A percentile compares a stretch with the other conserved stretches of the same genome.
phyloP scores from a whole-genome alignment of 1,139 yeast genomes.

The Ogataea hybrid region DNA sequence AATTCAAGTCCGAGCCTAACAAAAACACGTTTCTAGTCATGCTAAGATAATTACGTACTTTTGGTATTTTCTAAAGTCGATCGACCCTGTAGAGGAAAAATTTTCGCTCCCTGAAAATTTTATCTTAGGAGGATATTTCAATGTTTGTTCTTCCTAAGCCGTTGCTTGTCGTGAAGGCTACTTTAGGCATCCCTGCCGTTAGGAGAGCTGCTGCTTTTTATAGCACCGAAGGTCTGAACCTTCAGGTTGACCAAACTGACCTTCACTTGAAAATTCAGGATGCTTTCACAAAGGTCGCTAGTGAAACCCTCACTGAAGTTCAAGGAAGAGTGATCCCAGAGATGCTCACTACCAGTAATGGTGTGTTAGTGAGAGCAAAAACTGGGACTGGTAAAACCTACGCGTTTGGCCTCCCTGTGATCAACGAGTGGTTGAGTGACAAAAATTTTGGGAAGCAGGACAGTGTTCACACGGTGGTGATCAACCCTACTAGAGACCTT shows the following conservation, averaged over 20 bases:
- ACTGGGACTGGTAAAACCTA: conserved; percentile 96
- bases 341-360: conserved; percentile 48
- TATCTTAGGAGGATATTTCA: neutral
- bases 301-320: conserved; percentile 62
- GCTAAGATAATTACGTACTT: neutral
- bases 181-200: neutral
- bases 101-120: conserved; percentile 3
- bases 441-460: conserved; percentile 32
- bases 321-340: conserved; percentile 75
- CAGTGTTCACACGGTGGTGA: conserved; percentile 57
- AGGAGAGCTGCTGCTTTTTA: neutral
- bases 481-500: conserved; percentile 91
- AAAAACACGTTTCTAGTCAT: conserved; percentile 17
- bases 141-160: conserved; percentile 2
- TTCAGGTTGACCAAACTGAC: conserved; percentile 26
- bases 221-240: conserved; percentile 5
- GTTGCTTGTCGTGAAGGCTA: neutral
- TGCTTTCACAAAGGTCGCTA: conserved; percentile 27
- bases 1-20: conserved; percentile 24
- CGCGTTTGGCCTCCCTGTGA: conserved; percentile 79
- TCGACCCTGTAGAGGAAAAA: conserved; percentile 1
- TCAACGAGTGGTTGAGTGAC: conserved; percentile 51
- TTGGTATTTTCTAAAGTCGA: neutral
- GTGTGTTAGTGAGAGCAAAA: conserved; percentile 84
- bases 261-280: conserved; percentile 25